Evolutionary conservation across 345 rosid genomes (phyloP).

Genomic region (Gossypium stocksii): DNA sequence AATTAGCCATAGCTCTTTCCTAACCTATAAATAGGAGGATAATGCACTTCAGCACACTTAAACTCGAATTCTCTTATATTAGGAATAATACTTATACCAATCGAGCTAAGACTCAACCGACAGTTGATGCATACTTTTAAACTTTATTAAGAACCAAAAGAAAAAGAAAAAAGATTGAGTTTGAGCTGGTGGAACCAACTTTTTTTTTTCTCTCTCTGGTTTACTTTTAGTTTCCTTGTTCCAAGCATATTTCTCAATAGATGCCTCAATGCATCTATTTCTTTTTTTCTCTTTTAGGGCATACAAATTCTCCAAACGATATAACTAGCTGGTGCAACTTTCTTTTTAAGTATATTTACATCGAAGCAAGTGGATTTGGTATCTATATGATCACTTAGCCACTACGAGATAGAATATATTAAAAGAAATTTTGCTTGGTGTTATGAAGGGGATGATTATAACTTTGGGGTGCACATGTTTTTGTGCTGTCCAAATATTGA

Average conservation of each 20-base stretch:
- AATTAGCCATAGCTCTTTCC: rapidly evolving
- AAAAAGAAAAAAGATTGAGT: too few species aligned
- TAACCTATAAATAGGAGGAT: too few species aligned
- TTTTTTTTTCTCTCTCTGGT: not conserved
- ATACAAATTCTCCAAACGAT: not conserved
- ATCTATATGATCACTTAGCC: not conserved
- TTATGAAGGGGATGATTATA: not conserved
- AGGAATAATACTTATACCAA: too few species aligned
- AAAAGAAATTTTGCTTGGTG: not conserved
- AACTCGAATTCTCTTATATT: too few species aligned
- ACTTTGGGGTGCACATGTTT: constrained; percentile 19
- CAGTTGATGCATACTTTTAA: too few species aligned
- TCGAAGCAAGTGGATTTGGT: not conserved
- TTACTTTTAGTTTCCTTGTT: not conserved
- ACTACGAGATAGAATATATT: not conserved
- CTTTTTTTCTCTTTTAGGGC: not conserved
- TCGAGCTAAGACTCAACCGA: rapidly evolving
- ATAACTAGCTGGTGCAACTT: not conserved
- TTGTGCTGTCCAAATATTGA: constrained; percentile 16
- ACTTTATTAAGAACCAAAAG: not conserved
- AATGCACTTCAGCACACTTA: too few species aligned
- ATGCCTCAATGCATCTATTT: not conserved
- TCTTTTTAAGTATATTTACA: not conserved
- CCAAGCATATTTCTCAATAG: not conserved
- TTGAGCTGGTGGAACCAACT: not conserved